phyloP scores from a whole-genome alignment of 148 eudicot genomes.

The Persicaria tinctoria region DNA sequence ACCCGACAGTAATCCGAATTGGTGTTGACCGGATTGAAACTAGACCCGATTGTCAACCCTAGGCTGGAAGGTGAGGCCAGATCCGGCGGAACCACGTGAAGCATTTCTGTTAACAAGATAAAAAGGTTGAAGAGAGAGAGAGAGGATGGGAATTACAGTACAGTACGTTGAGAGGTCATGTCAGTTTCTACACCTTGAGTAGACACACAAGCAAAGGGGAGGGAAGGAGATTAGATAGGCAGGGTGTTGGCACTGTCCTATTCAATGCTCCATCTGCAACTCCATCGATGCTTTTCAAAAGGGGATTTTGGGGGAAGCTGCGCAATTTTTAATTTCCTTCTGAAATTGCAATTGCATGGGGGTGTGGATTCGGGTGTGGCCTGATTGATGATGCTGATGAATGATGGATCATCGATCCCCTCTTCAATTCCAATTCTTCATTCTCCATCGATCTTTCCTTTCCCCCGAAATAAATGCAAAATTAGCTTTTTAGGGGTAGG shows the following conservation, averaged over 20 bases:
- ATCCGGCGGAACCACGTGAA: no score
- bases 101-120: no score
- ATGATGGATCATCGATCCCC: neutral
- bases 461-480: conserved; percentile 14
- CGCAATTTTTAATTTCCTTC: no score
- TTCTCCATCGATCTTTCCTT: neutral
- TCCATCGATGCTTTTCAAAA: neutral
- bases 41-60: no score
- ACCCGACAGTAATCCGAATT: no score
- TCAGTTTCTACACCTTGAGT: neutral
- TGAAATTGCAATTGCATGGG: neutral
- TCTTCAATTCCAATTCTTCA: neutral
- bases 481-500: neutral
- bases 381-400: neutral
- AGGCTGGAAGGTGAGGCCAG: no score
- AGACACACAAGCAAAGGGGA: neutral
- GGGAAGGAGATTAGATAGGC: neutral
- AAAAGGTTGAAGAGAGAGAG: no score
- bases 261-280: neutral
- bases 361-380: neutral
- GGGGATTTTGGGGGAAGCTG: neutral
- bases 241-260: conserved; percentile 17
- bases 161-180: conserved; percentile 3
- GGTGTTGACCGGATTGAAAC: no score
- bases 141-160: no score